A percentile compares a stretch with the other conserved stretches of the same genome.
Conservation (phyloP, 768 basidiomycete genomes). For the Vishniacozyma victoriae region DNA sequence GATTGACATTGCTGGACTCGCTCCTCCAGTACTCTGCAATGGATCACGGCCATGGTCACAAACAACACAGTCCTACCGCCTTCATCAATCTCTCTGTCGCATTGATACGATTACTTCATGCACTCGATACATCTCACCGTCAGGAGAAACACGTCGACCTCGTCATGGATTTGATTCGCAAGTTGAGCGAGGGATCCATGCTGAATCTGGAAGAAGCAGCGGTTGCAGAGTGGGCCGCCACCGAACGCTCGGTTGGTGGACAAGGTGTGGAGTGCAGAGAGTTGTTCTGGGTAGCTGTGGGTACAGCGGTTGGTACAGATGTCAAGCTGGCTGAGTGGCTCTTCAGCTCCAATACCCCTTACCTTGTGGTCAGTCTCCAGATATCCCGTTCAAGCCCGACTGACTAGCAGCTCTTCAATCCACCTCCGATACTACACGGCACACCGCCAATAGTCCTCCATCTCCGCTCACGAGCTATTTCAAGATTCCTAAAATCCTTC, state of each 20-base stretch:
- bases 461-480: conserved; percentile 12
- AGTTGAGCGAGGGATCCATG: conserved; percentile 21
- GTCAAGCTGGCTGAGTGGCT: background rate
- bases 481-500: conserved; percentile 8
- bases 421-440: conserved; percentile 32
- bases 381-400: background rate
- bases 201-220: conserved; percentile 13
- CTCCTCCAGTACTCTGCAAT: conserved; percentile 24
- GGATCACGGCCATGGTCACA: conserved; percentile 14
- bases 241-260: no score
- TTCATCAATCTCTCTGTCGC: conserved; percentile 16
- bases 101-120: conserved; percentile 19
- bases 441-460: conserved; percentile 24
- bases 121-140: conserved; percentile 16
- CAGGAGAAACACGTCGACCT: conserved; percentile 14
- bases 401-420: conserved; percentile 17
- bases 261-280: no score
- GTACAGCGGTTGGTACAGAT: conserved; percentile 2
- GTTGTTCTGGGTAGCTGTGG: conserved; percentile 28
- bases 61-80: conserved; percentile 12
- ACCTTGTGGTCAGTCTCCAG: background rate
- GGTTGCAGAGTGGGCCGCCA: conserved; percentile 1
- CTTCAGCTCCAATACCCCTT: background rate
- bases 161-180: conserved; percentile 16
- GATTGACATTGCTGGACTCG: conserved; percentile 18